Evolutionary conservation across 257 asterid species (phyloP).

Genomic region (Sherardia arvensis): DNA sequence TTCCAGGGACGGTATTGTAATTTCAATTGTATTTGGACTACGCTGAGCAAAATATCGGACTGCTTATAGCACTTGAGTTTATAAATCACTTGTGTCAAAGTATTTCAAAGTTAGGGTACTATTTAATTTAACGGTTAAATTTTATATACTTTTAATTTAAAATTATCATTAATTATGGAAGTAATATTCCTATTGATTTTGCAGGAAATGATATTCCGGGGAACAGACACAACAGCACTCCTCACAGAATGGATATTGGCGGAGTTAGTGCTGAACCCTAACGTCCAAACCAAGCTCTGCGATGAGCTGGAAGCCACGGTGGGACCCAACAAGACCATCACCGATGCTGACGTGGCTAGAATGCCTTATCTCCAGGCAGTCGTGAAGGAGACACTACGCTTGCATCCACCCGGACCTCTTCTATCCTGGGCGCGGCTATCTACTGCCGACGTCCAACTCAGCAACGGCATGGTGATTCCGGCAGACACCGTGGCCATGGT

Average conservation of each 20-base stretch:
- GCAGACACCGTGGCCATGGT: slow-evolving; percentile 47
- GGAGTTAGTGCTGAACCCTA: slow-evolving; percentile 31
- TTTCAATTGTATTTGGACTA: too few species aligned
- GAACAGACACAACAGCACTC: slow-evolving; percentile 45
- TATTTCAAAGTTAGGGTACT: too few species aligned
- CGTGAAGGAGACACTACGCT: slow-evolving; percentile 40
- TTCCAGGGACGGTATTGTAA: too few species aligned
- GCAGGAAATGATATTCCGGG: slow-evolving; percentile 54
- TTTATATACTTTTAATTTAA: too few species aligned
- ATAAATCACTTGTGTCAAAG: too few species aligned
- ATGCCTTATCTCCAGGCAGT: slow-evolving; percentile 40
- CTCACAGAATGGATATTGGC: slow-evolving; percentile 56
- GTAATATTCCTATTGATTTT: background rate
- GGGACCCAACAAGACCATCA: slow-evolving; percentile 8
- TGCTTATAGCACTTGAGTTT: too few species aligned
- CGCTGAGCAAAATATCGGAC: too few species aligned
- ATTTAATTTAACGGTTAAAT: too few species aligned
- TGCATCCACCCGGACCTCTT: slow-evolving; percentile 57
- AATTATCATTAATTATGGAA: background rate
- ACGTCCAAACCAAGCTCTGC: slow-evolving; percentile 24
- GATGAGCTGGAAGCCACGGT: slow-evolving; percentile 16
- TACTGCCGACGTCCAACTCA: slow-evolving; percentile 27
- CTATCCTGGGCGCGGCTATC: slow-evolving; percentile 48
- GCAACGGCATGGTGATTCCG: slow-evolving; percentile 43
- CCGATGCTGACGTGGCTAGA: slow-evolving; percentile 22